A percentile compares a stretch with the other conserved stretches of the same genome.
These are phyloP conservation scores for Rhipidocladum racemiflorum DNA, from an alignment of 176 grass and related monocot genomes.

Conservation along the genomic window DNA sequence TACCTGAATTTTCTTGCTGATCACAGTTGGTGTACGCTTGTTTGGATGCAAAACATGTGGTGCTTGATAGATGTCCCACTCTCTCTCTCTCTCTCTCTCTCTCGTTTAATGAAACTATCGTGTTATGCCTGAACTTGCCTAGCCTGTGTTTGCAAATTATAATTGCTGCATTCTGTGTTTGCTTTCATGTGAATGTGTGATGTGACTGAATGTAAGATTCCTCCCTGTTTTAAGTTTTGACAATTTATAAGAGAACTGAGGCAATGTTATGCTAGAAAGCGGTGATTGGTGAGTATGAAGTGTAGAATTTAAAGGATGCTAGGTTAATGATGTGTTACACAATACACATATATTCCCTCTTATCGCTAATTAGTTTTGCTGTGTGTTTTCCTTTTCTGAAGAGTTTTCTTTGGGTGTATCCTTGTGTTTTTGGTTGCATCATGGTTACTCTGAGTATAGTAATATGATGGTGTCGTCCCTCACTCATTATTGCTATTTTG, in stretches of 20 bases:
- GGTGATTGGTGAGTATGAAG: neutral
- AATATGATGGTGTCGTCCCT: neutral
- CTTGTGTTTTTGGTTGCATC: neutral
- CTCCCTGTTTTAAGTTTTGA: neutral
- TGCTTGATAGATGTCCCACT: neutral
- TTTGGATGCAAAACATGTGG: slow-evolving; percentile 1
- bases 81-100: neutral
- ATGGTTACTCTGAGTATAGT: neutral
- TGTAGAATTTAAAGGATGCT: neutral
- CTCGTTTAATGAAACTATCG: neutral
- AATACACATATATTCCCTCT: neutral
- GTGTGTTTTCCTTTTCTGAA: neutral
- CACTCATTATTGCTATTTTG: neutral
- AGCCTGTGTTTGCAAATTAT: slow-evolving; percentile 11
- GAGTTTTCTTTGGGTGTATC: neutral
- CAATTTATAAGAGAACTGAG: neutral
- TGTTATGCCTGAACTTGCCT: neutral
- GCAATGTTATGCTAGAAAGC: neutral
- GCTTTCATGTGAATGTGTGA: slow-evolving; percentile 1
- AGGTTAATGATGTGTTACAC: neutral
- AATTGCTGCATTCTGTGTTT: neutral
- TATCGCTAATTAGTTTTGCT: neutral
- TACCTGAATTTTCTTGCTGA: slow-evolving; percentile 4
- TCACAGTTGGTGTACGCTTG: neutral
- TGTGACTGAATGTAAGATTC: neutral